Conservation (phyloP, 306 rosid species). For the Cucumis melo region DNA sequence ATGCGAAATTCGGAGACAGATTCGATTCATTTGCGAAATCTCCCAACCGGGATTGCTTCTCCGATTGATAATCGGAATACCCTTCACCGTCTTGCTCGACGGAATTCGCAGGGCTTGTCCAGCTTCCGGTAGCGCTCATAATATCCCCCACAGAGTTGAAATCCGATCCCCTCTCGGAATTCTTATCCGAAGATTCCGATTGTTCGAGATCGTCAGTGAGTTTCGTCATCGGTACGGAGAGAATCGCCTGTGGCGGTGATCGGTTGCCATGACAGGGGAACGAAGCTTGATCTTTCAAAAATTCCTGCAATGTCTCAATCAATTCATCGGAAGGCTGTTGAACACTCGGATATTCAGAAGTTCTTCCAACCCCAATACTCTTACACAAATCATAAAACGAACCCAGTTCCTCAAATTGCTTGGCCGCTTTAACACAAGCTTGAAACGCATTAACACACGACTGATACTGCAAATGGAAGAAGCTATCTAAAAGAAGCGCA, state of each 20-base stretch:
- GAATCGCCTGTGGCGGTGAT: slow-evolving; percentile 7
- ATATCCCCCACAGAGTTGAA: slow-evolving; percentile 42
- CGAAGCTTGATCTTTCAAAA: slow-evolving; percentile 62
- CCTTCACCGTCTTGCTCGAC: slow-evolving; percentile 16
- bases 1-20: slow-evolving; percentile 9
- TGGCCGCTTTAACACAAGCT: slow-evolving; percentile 54
- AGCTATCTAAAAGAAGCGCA: slow-evolving; percentile 55
- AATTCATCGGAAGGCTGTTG: slow-evolving; percentile 70
- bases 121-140: slow-evolving; percentile 22
- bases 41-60: slow-evolving; percentile 10
- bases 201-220: slow-evolving; percentile 14
- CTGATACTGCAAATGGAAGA: slow-evolving; percentile 43
- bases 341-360: slow-evolving; percentile 72
- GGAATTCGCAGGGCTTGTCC: slow-evolving; percentile 21
- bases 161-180: slow-evolving; percentile 22
- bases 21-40: slow-evolving; percentile 13
- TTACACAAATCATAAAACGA: slow-evolving; percentile 40
- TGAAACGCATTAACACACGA: slow-evolving; percentile 48
- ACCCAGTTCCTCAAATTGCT: slow-evolving; percentile 61
- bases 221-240: background rate
- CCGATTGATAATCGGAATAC: slow-evolving; percentile 7
- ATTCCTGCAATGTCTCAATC: slow-evolving; percentile 57
- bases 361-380: slow-evolving; percentile 57
- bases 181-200: slow-evolving; percentile 18
- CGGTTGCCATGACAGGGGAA: slow-evolving; percentile 16